phyloP scores from a whole-genome alignment of 148 eudicot genomes.

The Fallopia convolvulus region DNA sequence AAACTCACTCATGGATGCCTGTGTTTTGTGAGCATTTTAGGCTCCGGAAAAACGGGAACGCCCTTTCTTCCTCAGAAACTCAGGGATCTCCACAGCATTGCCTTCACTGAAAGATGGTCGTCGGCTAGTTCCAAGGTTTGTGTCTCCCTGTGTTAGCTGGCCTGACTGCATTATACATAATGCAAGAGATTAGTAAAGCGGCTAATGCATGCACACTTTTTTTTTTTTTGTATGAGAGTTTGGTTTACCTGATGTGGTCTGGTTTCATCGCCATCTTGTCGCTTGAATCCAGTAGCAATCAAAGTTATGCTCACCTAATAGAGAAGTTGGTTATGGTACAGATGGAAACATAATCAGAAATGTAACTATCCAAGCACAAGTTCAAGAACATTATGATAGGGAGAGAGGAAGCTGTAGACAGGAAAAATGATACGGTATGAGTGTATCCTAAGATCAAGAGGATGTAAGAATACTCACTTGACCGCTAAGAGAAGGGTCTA shows the following conservation, averaged over 20 bases:
- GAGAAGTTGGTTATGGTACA: neutral
- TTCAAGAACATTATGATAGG: neutral
- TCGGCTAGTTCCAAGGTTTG: constrained; percentile 38
- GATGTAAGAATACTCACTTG: constrained; percentile 44
- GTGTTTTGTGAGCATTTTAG: constrained; percentile 17
- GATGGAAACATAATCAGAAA: neutral
- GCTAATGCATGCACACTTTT: neutral
- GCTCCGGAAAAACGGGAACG: constrained; percentile 92
- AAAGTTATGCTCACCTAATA: constrained; percentile 65
- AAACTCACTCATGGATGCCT: neutral
- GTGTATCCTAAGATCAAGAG: neutral
- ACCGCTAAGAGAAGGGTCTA: constrained; percentile 86
- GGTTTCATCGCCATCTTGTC: constrained; percentile 58
- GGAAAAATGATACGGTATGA: neutral
- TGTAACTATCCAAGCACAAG: neutral
- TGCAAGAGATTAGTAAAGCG: neutral
- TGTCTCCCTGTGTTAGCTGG: constrained; percentile 53
- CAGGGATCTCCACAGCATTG: constrained; percentile 87
- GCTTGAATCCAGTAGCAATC: constrained; percentile 81
- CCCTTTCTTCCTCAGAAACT: constrained; percentile 93
- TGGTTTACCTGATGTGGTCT: constrained; percentile 48
- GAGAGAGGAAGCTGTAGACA: neutral
- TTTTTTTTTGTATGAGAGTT: neutral
- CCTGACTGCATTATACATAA: constrained; percentile 32
- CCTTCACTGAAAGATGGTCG: constrained; percentile 70